phyloP scores from a whole-genome alignment of 2,329 filamentous ascomycete genomes.

The Penicillium sp. region DNA sequence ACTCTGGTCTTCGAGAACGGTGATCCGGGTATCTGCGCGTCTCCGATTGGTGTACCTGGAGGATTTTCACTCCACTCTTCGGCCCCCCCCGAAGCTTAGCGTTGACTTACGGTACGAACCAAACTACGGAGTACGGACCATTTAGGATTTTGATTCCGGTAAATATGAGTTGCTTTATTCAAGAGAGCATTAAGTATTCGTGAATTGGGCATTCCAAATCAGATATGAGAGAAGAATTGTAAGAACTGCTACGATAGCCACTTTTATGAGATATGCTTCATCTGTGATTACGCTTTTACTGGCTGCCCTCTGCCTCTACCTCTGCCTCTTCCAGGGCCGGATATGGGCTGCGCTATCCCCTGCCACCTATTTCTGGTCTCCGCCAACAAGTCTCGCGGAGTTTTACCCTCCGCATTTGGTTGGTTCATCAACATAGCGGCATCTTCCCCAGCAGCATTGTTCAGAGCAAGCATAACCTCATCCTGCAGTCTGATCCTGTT shows the following conservation, averaged over 20 bases:
- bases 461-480: conserved; percentile 15
- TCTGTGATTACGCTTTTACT: not conserved
- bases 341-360: not conserved
- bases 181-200: too few relatives aligned
- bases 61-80: too few relatives aligned
- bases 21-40: too few relatives aligned
- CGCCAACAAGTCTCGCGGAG: conserved; percentile 12
- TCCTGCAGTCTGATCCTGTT: conserved; percentile 19
- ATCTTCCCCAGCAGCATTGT: conserved; percentile 7
- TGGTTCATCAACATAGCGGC: conserved; percentile 21
- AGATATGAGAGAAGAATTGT: too few relatives aligned
- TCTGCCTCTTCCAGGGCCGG: not conserved
- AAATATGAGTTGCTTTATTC: too few relatives aligned
- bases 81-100: too few relatives aligned
- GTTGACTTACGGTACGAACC: too few relatives aligned
- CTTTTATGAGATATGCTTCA: not conserved
- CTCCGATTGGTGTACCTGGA: too few relatives aligned
- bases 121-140: too few relatives aligned
- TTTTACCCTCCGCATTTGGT: conserved; percentile 23
- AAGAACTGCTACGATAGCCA: not conserved
- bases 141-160: too few relatives aligned
- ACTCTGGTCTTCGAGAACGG: too few relatives aligned
- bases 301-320: conserved; percentile 5
- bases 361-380: conserved; percentile 5
- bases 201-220: too few relatives aligned